A percentile compares a stretch with the other conserved stretches of the same genome.
Conservation (phyloP, 176 grass and related monocot genomes). For the Carex littledalei region DNA sequence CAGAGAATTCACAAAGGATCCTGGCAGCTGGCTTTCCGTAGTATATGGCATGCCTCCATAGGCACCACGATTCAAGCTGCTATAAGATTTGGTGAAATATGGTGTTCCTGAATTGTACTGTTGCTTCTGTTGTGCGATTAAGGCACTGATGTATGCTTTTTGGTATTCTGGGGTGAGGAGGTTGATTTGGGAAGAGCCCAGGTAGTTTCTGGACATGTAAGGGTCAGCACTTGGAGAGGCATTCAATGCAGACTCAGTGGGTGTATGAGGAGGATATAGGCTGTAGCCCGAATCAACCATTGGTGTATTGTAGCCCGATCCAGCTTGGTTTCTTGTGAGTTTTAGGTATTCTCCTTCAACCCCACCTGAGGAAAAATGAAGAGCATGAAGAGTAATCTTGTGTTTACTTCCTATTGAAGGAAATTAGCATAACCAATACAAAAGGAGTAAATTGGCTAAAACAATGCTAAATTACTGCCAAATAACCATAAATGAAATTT, state of each 20-base stretch:
- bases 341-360: constrained; percentile 64
- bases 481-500: background rate
- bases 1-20: constrained; percentile 43
- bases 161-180: constrained; percentile 49
- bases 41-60: constrained; percentile 60
- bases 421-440: background rate
- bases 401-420: background rate
- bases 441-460: background rate
- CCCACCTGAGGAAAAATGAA: constrained; percentile 17
- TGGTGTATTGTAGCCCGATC: constrained; percentile 41
- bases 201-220: constrained; percentile 55
- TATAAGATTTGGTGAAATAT: constrained; percentile 51
- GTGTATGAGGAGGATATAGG: constrained; percentile 52
- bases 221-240: constrained; percentile 43
- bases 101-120: constrained; percentile 49
- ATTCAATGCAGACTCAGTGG: constrained; percentile 50
- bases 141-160: constrained; percentile 60
- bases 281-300: constrained; percentile 44
- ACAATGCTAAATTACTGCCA: background rate
- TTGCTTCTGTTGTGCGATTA: constrained; percentile 79
- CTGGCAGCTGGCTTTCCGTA: constrained; percentile 48
- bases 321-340: constrained; percentile 42
- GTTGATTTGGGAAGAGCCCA: constrained; percentile 49
- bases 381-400: background rate
- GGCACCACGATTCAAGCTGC: constrained; percentile 49